Evolutionary conservation across 2,329 filamentous ascomycete genomes (phyloP).

Genomic region (Graphiopsis chlorocephala): DNA sequence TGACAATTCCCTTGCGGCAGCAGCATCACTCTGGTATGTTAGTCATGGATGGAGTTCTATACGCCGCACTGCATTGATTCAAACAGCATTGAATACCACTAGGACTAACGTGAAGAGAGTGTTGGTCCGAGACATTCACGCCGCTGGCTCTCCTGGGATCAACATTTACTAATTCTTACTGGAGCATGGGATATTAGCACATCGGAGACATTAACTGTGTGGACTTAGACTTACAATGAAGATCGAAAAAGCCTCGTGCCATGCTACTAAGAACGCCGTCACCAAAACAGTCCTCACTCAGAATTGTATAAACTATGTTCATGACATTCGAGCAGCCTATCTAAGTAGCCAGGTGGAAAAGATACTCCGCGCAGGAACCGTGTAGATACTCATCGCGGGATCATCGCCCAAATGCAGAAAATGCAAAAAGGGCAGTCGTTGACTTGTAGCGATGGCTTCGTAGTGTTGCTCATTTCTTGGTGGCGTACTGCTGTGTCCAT

Average conservation of each 20-base stretch:
- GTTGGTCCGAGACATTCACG: background rate
- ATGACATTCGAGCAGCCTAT: constrained; percentile 10
- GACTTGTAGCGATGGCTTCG: background rate
- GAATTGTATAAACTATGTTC: constrained; percentile 6
- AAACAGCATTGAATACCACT: background rate
- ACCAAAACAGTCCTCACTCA: background rate
- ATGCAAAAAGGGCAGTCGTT: background rate
- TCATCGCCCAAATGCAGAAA: constrained; percentile 12
- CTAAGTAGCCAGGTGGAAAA: background rate
- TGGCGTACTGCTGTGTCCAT: constrained; percentile 83
- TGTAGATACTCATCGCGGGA: background rate
- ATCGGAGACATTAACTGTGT: background rate
- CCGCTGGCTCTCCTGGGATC: background rate
- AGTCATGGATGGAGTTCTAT: background rate
- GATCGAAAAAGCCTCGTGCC: background rate
- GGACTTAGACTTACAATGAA: background rate
- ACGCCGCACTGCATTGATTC: background rate
- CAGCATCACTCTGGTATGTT: background rate
- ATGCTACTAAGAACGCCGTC: background rate
- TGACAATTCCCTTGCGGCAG: background rate
- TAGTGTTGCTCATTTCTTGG: constrained; percentile 18
- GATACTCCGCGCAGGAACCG: background rate
- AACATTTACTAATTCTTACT: background rate
- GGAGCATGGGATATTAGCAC: background rate
- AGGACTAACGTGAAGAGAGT: background rate